phyloP scores from a whole-genome alignment of 768 basidiomycete species.

The Psilocybe tampanensis region DNA sequence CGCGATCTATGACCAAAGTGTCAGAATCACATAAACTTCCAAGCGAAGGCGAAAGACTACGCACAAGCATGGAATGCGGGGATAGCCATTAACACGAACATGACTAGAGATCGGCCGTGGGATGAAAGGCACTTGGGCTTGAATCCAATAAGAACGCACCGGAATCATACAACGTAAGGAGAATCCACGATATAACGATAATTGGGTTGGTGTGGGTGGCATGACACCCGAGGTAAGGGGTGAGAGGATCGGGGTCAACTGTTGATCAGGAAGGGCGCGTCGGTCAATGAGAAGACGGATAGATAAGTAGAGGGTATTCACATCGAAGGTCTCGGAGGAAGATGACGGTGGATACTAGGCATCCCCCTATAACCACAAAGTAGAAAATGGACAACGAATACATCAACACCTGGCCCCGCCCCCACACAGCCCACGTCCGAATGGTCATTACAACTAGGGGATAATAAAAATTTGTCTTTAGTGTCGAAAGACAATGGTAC shows the following conservation, averaged over 20 bases:
- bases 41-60: not conserved
- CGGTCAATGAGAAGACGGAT: not conserved
- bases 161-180: constrained; percentile 14
- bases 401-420: constrained; percentile 6
- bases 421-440: constrained; percentile 19
- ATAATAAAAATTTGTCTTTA: not conserved
- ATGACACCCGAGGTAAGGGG: constrained; percentile 12
- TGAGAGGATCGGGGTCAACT: constrained; percentile 10
- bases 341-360: constrained; percentile 1
- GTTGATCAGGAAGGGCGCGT: not conserved
- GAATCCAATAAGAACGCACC: constrained; percentile 1
- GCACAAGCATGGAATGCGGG: constrained; percentile 12
- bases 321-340: constrained; percentile 9
- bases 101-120: constrained; percentile 6
- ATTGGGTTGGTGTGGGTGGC: constrained; percentile 6
- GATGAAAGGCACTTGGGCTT: not conserved
- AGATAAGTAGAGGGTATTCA: not conserved
- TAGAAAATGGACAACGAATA: constrained; percentile 9
- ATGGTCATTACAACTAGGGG: constrained; percentile 18
- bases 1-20: not conserved
- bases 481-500: not conserved
- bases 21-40: not conserved
- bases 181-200: constrained; percentile 15
- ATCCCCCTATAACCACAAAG: not conserved
- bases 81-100: constrained; percentile 16